Base-by-base conservation (phyloP, 139 green algal genomes). In the Picochlorum costavermella region DNA sequence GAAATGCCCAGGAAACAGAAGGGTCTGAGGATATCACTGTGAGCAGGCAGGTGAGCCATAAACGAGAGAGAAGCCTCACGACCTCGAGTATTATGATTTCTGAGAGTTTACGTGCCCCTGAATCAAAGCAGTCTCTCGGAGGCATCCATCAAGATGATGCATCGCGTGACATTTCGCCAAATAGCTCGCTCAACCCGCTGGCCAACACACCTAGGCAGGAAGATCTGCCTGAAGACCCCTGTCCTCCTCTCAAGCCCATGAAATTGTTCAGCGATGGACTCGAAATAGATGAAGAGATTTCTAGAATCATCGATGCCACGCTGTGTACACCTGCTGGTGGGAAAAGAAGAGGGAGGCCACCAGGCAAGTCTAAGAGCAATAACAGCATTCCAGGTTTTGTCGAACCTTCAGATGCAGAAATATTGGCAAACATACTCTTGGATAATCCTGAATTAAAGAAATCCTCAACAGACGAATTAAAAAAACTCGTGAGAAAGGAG, bases 401-500 rank as follows among this genome's bases (percentile, higher is more conserved):
- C 20, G 58, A 64, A 20, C 58, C 43, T 17, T 57, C 40, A 31
- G 58, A 64, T 28, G 8, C n/a, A 17, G 58, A 64, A 50, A 64
- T 64, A 14, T 64, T 64, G 58, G 58, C 20, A 31, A 31, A n/a
- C 30, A 57, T 64, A 28, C 23, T 64, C 12, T 29, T 17, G n/a
- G 58, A 64, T 57, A 25, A 64, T 12, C 58, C 58, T 17, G 23
- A 14, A 29, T 20, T 23, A 25, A 29, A 12, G 13, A 23, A 57
- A 31, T 17, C 56, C 13, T 25, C 58, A n/a, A 16, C 25, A 25
- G 58, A 64, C 17, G 58, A 64, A 25, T 31, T 64, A 6, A 50
- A 51, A 28, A 64, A 64, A 29, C 25, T 64, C 17, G 58, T 64
- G 14, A 50, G 58, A 50, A 64, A 64, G 6, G 58, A 64, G 25